These are phyloP conservation scores for Tagetes patula DNA, from an alignment of 129 eudicot species.

Conservation along the genomic window DNA sequence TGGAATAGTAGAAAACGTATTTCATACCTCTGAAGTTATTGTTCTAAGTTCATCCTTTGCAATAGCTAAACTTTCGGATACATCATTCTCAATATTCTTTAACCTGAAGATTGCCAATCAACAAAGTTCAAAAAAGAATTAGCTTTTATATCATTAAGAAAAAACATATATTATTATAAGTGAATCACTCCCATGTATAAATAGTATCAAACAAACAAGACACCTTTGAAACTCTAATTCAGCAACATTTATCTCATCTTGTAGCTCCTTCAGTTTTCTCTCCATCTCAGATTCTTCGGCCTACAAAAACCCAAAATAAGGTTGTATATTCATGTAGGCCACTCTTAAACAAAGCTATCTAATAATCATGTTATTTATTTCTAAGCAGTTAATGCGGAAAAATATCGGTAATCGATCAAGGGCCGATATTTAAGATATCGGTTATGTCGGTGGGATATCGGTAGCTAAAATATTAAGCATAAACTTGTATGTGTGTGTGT, in stretches of 20 bases:
- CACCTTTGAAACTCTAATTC: conserved; percentile 53
- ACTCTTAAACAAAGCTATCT: background rate
- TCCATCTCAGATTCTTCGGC: conserved; percentile 84
- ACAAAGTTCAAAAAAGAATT: conserved; percentile 30
- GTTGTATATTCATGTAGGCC: background rate
- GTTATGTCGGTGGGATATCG: no score
- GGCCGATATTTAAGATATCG: no score
- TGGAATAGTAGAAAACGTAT: conserved; percentile 12
- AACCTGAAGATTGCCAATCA: conserved; percentile 45
- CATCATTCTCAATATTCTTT: conserved; percentile 53
- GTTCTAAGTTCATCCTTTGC: conserved; percentile 44
- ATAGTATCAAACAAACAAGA: conserved; percentile 4
- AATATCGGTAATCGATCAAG: no score
- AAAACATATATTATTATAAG: conserved; percentile 10
- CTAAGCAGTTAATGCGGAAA: no score
- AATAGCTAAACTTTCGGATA: conserved; percentile 39
- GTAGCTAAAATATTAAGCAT: no score
- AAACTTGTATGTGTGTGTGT: no score
- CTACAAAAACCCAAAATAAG: conserved; percentile 37
- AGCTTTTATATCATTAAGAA: conserved; percentile 17
- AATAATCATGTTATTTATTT: background rate
- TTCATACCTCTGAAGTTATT: conserved; percentile 49
- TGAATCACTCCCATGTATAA: background rate
- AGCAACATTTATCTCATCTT: conserved; percentile 58
- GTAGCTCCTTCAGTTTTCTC: conserved; percentile 59